Percentiles rank a stretch among this genome's conserved stretches.
Evolutionary conservation across 805 yeast genomes (phyloP).

Genomic region (Sugiyamaella lignohabitans): DNA sequence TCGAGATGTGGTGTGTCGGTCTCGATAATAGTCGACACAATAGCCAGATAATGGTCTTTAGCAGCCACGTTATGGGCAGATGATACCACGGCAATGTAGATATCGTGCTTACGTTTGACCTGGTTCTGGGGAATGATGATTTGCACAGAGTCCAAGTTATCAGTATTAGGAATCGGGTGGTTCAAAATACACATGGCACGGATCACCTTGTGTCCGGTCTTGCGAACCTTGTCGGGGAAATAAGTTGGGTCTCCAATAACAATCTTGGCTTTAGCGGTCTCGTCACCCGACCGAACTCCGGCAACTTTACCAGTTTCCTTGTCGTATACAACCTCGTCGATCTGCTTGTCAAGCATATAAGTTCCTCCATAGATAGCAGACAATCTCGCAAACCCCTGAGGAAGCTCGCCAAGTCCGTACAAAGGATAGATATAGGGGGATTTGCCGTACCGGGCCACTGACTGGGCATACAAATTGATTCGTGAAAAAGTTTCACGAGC

Average conservation of each 20-base stretch:
- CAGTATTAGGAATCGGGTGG: slow-evolving; percentile 80
- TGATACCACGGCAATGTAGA: slow-evolving; percentile 86
- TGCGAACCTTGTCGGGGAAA: slow-evolving; percentile 75
- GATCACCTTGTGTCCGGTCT: slow-evolving; percentile 68
- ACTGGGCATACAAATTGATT: slow-evolving; percentile 74
- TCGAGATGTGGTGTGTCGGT: slow-evolving; percentile 89
- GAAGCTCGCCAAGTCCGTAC: slow-evolving; percentile 94
- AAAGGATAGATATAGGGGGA: slow-evolving; percentile 94
- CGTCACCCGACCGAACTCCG: slow-evolving; percentile 89
- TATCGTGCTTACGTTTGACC: slow-evolving; percentile 86
- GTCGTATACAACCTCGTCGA: slow-evolving; percentile 77
- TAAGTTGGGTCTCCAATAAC: slow-evolving; percentile 98
- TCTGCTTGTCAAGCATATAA: slow-evolving; percentile 94
- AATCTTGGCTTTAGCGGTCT: slow-evolving; percentile 83
- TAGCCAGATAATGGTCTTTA: slow-evolving; percentile 84
- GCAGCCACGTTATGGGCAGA: slow-evolving; percentile 86
- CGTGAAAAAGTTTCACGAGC: slow-evolving; percentile 90
- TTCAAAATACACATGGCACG: slow-evolving; percentile 85
- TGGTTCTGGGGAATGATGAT: slow-evolving; percentile 96
- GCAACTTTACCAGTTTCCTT: slow-evolving; percentile 65
- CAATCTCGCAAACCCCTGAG: slow-evolving; percentile 97
- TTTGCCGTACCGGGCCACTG: slow-evolving; percentile 92
- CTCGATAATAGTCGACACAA: slow-evolving; percentile 89
- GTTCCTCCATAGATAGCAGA: slow-evolving; percentile 98
- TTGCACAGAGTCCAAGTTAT: slow-evolving; percentile 82